These are phyloP conservation scores for Neofusicoccum parvum DNA, from an alignment of 2,329 filamentous ascomycete genomes.

Conservation along the genomic window DNA sequence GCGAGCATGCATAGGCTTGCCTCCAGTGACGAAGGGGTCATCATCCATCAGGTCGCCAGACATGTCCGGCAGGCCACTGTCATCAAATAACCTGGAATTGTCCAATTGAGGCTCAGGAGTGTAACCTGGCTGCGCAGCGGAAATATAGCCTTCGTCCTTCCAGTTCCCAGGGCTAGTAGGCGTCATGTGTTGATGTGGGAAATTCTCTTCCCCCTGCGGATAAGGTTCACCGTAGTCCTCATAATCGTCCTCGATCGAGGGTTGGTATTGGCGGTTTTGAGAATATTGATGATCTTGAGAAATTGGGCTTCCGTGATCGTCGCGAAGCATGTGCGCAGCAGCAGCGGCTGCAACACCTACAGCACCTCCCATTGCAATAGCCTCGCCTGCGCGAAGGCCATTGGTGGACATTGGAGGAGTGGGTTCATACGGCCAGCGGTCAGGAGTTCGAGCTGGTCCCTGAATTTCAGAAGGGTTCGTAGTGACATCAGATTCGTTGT, in stretches of 20 bases:
- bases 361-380: slow-evolving; percentile 53
- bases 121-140: slow-evolving; percentile 63
- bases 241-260: slow-evolving; percentile 42
- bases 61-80: slow-evolving; percentile 59
- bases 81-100: slow-evolving; percentile 54
- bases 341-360: slow-evolving; percentile 58
- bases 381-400: slow-evolving; percentile 35
- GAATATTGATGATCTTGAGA: slow-evolving; percentile 30
- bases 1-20: slow-evolving; percentile 55
- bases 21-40: slow-evolving; percentile 67
- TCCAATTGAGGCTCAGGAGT: slow-evolving; percentile 46
- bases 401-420: slow-evolving; percentile 48
- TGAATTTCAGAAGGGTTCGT: slow-evolving; percentile 86
- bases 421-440: slow-evolving; percentile 59
- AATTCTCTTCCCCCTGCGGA: slow-evolving; percentile 26
- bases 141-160: slow-evolving; percentile 88
- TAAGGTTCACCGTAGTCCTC: slow-evolving; percentile 35
- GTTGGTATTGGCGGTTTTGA: slow-evolving; percentile 36
- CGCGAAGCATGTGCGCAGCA: slow-evolving; percentile 35
- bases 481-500: slow-evolving; percentile 65
- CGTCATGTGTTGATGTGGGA: slow-evolving; percentile 23
- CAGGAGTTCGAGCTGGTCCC: slow-evolving; percentile 61
- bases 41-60: slow-evolving; percentile 49
- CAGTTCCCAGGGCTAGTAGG: slow-evolving; percentile 56
- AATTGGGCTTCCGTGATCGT: slow-evolving; percentile 29